phyloP scores from a whole-genome alignment of 2,329 filamentous ascomycete genomes.

The Amesomyces nigricolor region DNA sequence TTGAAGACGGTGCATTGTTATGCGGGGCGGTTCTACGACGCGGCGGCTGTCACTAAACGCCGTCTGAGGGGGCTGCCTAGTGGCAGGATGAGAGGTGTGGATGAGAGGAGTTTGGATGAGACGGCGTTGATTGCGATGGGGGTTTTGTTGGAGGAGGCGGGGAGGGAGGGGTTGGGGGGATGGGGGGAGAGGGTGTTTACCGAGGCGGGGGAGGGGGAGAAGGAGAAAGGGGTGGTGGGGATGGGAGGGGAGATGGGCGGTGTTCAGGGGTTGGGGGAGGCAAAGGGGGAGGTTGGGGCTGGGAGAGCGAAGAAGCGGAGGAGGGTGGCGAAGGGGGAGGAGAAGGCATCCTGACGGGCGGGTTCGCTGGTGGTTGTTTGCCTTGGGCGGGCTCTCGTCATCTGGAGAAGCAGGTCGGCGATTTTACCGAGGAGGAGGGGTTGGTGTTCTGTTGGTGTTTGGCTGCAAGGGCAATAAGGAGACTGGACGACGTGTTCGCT shows the following conservation, averaged over 20 bases:
- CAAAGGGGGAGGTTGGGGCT: neutral
- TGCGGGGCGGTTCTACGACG: slow-evolving; percentile 53
- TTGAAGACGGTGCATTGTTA: slow-evolving; percentile 65
- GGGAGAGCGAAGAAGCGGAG: slow-evolving; percentile 5
- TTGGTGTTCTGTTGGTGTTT: no score
- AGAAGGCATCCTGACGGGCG: neutral
- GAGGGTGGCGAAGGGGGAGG: slow-evolving; percentile 7
- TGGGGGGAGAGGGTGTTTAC: slow-evolving; percentile 67
- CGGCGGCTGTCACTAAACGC: no score
- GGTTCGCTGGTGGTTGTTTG: neutral
- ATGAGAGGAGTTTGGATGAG: slow-evolving; percentile 66
- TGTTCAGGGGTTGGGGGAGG: neutral
- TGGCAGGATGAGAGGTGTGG: no score
- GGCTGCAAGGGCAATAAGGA: no score
- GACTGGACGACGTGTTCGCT: no score
- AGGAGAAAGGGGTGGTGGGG: slow-evolving; percentile 22
- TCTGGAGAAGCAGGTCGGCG: slow-evolving; percentile 1
- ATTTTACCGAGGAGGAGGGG: no score
- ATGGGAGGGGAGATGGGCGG: neutral
- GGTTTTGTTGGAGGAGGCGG: slow-evolving; percentile 67
- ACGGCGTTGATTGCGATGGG: slow-evolving; percentile 71
- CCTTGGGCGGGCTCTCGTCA: neutral
- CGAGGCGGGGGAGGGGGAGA: slow-evolving; percentile 40
- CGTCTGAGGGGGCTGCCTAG: no score
- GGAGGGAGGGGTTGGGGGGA: slow-evolving; percentile 54